Evolutionary conservation across 805 yeast species (phyloP).

Genomic region (Schwanniomyces vanrijiae): DNA sequence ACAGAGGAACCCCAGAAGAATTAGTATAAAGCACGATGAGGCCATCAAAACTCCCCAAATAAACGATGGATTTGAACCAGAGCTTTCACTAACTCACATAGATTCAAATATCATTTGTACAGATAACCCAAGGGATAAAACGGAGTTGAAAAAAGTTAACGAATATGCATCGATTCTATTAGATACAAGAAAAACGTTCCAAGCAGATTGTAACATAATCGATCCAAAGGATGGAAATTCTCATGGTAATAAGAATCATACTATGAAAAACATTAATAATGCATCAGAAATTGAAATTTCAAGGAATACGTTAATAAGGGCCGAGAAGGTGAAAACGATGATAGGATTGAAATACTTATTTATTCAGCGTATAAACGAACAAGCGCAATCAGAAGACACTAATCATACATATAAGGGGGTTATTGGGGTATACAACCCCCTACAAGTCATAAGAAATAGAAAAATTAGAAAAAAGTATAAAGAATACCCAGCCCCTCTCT

Average conservation of each 20-base stretch:
- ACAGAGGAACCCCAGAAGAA: neutral
- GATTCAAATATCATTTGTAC: neutral
- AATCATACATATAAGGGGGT: slow-evolving; percentile 43
- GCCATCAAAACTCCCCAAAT: neutral
- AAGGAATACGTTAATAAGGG: slow-evolving; percentile 41
- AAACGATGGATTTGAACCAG: slow-evolving; percentile 8
- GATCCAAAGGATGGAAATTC: slow-evolving; percentile 24
- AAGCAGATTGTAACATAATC: slow-evolving; percentile 41
- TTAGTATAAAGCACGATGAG: neutral
- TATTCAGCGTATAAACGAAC: slow-evolving; percentile 42
- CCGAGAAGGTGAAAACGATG: slow-evolving; percentile 48
- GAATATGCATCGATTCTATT: slow-evolving; percentile 37
- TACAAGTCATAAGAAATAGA: slow-evolving; percentile 79
- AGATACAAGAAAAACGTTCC: slow-evolving; percentile 42
- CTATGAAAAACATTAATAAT: slow-evolving; percentile 5
- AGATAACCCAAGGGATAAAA: neutral
- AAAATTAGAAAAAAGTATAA: slow-evolving; percentile 52
- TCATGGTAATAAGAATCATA: neutral
- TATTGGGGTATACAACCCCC: slow-evolving; percentile 75
- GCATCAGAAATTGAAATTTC: slow-evolving; percentile 15
- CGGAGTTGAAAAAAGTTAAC: slow-evolving; percentile 17
- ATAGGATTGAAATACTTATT: slow-evolving; percentile 51
- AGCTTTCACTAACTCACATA: neutral
- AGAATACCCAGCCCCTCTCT: slow-evolving; percentile 45
- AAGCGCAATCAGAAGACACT: slow-evolving; percentile 15